Evolutionary conservation across 2,329 filamentous ascomycete species (phyloP), one percentile per base, ranked within the genome.

Genomic region (Phialophora verrucosa): DNA sequence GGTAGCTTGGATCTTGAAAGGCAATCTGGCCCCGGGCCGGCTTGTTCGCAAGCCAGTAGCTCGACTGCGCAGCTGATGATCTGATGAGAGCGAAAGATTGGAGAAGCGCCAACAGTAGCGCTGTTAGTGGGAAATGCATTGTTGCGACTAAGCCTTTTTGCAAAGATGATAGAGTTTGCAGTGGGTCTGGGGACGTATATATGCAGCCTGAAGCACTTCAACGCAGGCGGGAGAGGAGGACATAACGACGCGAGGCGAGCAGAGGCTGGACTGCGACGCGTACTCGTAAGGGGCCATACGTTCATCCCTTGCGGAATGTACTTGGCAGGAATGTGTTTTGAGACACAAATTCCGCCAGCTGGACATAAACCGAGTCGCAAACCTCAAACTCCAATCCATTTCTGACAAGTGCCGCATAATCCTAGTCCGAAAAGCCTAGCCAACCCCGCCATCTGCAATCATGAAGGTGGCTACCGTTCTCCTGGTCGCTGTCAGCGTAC

Each of bases 1-100:
- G 84, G 66, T 75, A 74, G 51, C n/a, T 66, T 25, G 58, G 55
- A 58, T 71, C 66, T 59, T 76, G 75, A 64, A 73, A 74, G 31
- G 71, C 70, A 23, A 73, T 72, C 50, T 66, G 64, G 1, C 77
- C 77, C 63, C 77, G 75, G 35, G 78, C 76, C 31, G 65, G 61
- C 38, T 78, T 78, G 62, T 73, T 70, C 12, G 71, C 73, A 27
- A 75, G 64, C 73, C 78, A 79, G 69, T 78, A 79, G 1, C 50
- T 69, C 3, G 67, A 69, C 29, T 74, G 73, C 44, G 64, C 56
- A 12, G 57, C 44, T 31, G 53, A 59, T 53, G 53, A 66, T 25
- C 32, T 51, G 54, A 66, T 49, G 25, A 65, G 59, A 54, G 49
- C 20, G 8, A 61, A 54, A 44, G 57, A 25, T 42, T 62, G 47